A percentile compares a stretch with the other conserved stretches of the same genome.
These are phyloP conservation scores for Orbilia brochopaga DNA, from an alignment of 2,329 filamentous ascomycete species.

Conservation along the genomic window DNA sequence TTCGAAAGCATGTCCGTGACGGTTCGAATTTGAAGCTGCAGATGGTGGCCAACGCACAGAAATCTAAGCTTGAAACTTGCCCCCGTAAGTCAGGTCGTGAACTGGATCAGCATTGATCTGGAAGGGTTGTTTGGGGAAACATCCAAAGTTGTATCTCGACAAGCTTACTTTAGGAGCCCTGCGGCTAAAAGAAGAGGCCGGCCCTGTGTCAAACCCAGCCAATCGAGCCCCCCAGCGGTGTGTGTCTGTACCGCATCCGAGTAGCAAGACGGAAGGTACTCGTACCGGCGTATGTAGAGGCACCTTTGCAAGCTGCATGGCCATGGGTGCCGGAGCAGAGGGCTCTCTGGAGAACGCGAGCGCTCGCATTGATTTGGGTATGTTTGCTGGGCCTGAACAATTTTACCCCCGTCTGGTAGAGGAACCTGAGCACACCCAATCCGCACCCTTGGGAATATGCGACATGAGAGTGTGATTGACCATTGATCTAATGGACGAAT, in stretches of 20 bases:
- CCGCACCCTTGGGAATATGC: slow-evolving; percentile 32
- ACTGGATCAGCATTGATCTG: neutral
- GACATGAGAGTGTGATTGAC: slow-evolving; percentile 3
- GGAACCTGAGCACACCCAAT: slow-evolving; percentile 45
- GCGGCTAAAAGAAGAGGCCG: slow-evolving; percentile 33
- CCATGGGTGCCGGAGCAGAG: neutral
- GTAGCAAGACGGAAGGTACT: slow-evolving; percentile 27
- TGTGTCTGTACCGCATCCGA: neutral
- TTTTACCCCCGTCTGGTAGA: slow-evolving; percentile 37
- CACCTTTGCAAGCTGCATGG: neutral
- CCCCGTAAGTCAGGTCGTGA: neutral
- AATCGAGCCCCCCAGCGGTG: slow-evolving; percentile 24
- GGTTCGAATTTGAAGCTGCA: slow-evolving; percentile 2
- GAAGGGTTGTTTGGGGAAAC: slow-evolving; percentile 6
- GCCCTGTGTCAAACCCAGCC: slow-evolving; percentile 12
- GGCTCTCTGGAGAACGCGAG: neutral
- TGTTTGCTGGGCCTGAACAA: slow-evolving; percentile 50
- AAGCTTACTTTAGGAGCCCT: slow-evolving; percentile 13
- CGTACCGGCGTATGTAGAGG: neutral
- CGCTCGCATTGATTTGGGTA: slow-evolving; percentile 37
- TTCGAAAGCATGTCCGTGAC: neutral
- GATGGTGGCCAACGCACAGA: slow-evolving; percentile 45
- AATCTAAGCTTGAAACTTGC: slow-evolving; percentile 1
- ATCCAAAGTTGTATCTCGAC: slow-evolving; percentile 6
- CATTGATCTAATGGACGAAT: neutral